Evolutionary conservation across 2,329 filamentous ascomycete genomes (phyloP).

Genomic region (Colletotrichum navitas): DNA sequence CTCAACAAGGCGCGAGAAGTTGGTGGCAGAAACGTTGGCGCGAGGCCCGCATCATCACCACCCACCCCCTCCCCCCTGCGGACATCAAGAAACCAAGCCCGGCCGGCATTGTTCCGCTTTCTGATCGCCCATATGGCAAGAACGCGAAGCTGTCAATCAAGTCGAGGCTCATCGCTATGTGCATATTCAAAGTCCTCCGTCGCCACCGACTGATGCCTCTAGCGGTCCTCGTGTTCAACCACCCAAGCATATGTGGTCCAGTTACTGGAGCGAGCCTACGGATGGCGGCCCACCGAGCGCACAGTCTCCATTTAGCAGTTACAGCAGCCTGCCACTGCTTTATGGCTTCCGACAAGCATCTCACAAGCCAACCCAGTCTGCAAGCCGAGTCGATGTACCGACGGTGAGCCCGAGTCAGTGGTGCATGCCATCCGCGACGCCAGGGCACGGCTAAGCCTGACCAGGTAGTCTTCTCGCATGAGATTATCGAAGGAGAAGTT

Average conservation of each 20-base stretch:
- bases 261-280: not conserved
- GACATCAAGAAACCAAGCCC: not conserved
- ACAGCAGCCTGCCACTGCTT: slow-evolving; percentile 2
- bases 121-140: not conserved
- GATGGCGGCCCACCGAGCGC: not conserved
- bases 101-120: not conserved
- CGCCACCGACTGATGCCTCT: not conserved
- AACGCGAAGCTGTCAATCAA: not conserved
- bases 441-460: slow-evolving; percentile 7
- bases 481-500: not conserved
- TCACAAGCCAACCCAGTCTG: not conserved
- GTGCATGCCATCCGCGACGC: slow-evolving; percentile 2
- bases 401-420: slow-evolving; percentile 28
- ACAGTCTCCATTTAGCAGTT: not conserved
- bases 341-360: not conserved
- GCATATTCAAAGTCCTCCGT: not conserved
- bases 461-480: not conserved
- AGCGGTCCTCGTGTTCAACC: not conserved
- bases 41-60: not conserved
- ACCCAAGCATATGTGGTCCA: not conserved
- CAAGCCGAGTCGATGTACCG: not conserved
- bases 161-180: not conserved
- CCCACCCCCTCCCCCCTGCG: no score
- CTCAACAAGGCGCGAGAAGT: not conserved
- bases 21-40: not conserved